Percentiles rank a stretch among this genome's conserved stretches.
phyloP scores from a whole-genome alignment of 1,284 basidiomycete species.

The Apiotrichum brassicae region DNA sequence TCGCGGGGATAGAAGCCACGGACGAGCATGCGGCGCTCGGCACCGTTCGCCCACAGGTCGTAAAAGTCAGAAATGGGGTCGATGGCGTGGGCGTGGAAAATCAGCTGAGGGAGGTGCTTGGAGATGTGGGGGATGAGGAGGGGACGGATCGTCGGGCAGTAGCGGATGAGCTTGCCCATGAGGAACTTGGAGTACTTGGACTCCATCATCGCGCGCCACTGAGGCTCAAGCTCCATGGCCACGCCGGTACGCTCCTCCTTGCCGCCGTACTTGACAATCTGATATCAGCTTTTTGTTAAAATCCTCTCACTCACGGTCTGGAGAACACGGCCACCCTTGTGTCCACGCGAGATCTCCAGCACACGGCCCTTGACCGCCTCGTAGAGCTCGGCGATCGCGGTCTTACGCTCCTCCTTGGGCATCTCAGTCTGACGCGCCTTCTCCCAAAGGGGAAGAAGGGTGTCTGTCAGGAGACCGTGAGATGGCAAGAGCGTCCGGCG shows the following conservation, averaged over 20 bases:
- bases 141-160: constrained; percentile 60
- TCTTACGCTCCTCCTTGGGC: constrained; percentile 62
- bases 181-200: constrained; percentile 90
- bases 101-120: constrained; percentile 61
- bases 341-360: constrained; percentile 77
- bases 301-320: constrained; percentile 55
- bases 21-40: constrained; percentile 68
- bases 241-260: constrained; percentile 70
- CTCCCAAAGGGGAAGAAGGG: constrained; percentile 64
- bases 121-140: constrained; percentile 69
- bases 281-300: not conserved
- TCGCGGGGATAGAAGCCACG: constrained; percentile 86
- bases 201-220: constrained; percentile 67
- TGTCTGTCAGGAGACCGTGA: constrained; percentile 63
- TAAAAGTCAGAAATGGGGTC: constrained; percentile 76
- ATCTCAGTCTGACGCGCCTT: constrained; percentile 68
- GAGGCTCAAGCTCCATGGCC: constrained; percentile 70
- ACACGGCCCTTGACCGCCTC: constrained; percentile 66
- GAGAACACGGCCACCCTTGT: constrained; percentile 79
- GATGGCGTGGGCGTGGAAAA: constrained; percentile 75
- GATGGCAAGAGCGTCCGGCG: constrained; percentile 70
- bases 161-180: constrained; percentile 71
- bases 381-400: constrained; percentile 66
- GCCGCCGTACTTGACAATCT: constrained; percentile 71
- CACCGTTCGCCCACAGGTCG: constrained; percentile 74